phyloP scores from a whole-genome alignment of 768 basidiomycete species.

The Mrakia gelida region DNA sequence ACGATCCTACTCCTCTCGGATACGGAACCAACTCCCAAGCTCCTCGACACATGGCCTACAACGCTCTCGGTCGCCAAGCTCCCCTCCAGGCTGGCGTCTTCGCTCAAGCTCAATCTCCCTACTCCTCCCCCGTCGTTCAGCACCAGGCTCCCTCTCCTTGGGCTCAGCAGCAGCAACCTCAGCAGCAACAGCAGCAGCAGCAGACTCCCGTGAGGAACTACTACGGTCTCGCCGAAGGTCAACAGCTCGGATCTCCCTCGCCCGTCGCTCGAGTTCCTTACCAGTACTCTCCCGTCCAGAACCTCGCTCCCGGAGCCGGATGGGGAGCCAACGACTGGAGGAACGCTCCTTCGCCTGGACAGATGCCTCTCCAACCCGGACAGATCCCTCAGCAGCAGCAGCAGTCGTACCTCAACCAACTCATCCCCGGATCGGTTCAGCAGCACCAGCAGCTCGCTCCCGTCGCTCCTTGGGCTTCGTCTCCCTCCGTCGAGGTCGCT shows the following conservation, averaged over 20 bases:
- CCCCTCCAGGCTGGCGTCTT: neutral
- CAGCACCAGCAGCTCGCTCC: slow-evolving; percentile 30
- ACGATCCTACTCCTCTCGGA: slow-evolving; percentile 18
- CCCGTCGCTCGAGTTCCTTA: slow-evolving; percentile 4
- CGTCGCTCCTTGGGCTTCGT: slow-evolving; percentile 12
- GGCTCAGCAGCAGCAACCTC: slow-evolving; percentile 18
- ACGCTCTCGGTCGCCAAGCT: slow-evolving; percentile 17
- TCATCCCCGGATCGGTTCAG: slow-evolving; percentile 23
- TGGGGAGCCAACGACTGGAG: slow-evolving; percentile 27
- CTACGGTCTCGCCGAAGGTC: slow-evolving; percentile 19
- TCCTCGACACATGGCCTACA: slow-evolving; percentile 23
- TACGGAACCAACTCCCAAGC: slow-evolving; percentile 11
- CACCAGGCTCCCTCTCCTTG: slow-evolving; percentile 28
- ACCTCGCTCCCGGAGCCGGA: slow-evolving; percentile 12
- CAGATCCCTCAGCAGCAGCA: slow-evolving; percentile 30
- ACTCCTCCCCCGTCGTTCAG: slow-evolving; percentile 30
- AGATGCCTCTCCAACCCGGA: slow-evolving; percentile 10
- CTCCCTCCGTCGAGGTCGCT: slow-evolving; percentile 12
- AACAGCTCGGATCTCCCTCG: slow-evolving; percentile 17
- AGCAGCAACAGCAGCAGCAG: slow-evolving; percentile 21
- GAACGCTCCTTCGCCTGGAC: slow-evolving; percentile 7
- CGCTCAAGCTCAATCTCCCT: slow-evolving; percentile 23
- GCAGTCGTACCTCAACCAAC: slow-evolving; percentile 22
- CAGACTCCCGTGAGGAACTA: slow-evolving; percentile 10
- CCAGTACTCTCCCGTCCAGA: slow-evolving; percentile 18